phyloP scores from a whole-genome alignment of 2,329 filamentous ascomycete species.

The Monosporascus sp. region DNA sequence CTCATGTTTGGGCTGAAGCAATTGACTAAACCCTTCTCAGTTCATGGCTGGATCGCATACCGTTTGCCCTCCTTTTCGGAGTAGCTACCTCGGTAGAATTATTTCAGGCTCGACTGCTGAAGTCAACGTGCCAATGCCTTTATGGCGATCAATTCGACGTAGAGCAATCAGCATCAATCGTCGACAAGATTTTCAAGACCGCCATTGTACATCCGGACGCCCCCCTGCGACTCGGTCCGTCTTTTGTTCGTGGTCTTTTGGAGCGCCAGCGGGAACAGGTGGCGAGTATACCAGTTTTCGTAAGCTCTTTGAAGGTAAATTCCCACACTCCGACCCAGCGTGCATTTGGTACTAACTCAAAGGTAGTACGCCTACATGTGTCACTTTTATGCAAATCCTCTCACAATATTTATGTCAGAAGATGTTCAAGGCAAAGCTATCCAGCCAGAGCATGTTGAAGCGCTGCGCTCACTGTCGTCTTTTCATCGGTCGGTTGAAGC shows the following conservation, averaged over 20 bases:
- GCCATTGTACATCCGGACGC: slow-evolving; percentile 55
- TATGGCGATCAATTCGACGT: slow-evolving; percentile 72
- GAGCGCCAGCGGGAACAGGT: slow-evolving; percentile 73
- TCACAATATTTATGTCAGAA: slow-evolving; percentile 55
- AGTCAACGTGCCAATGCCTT: slow-evolving; percentile 60
- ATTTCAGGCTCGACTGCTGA: slow-evolving; percentile 68
- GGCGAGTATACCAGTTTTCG: slow-evolving; percentile 67
- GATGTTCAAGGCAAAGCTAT: slow-evolving; percentile 32
- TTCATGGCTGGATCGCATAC: slow-evolving; percentile 69
- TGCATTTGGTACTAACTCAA: slow-evolving; percentile 15
- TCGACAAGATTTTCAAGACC: slow-evolving; percentile 66
- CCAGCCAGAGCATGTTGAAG: slow-evolving; percentile 58
- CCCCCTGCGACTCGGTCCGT: slow-evolving; percentile 57
- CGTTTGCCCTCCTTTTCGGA: slow-evolving; percentile 71
- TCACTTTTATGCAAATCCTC: slow-evolving; percentile 73
- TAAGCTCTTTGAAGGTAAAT: slow-evolving; percentile 61
- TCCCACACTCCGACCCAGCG: background rate
- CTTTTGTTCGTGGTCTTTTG: slow-evolving; percentile 56
- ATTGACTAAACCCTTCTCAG: slow-evolving; percentile 10
- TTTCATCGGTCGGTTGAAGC: slow-evolving; percentile 54
- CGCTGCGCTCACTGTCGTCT: slow-evolving; percentile 62
- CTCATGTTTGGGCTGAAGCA: slow-evolving; percentile 18
- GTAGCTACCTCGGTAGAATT: slow-evolving; percentile 78
- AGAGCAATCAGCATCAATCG: slow-evolving; percentile 63
- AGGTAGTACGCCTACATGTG: slow-evolving; percentile 76